Evolutionary conservation across 257 asterid species (phyloP), one percentile per base, ranked within the genome.

Genomic region (Petunia secreta): DNA sequence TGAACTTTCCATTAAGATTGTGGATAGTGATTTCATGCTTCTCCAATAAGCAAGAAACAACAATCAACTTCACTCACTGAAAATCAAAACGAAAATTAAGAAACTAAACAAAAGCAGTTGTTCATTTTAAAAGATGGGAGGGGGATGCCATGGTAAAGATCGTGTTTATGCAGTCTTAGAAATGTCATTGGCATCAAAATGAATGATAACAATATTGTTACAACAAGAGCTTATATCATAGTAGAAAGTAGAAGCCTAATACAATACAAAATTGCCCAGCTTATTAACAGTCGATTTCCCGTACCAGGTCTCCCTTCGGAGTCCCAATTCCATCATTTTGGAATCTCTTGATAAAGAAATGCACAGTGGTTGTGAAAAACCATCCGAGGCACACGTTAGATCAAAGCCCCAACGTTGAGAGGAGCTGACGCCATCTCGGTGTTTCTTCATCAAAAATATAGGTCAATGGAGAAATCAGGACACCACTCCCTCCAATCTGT

Each of bases 401-500:
- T 82, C 86, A 92, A 38, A 90, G 84, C 71, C 97, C 97, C 87
- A 96, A 69, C 44, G 85, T 85, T 8, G 93, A 82, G 52, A 92
- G 92, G 82, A 96, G 98, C 75, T 89, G 91, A 57, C 87, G 95
- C 98, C 99, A 96, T 86, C 99, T 89, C 8, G 98, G 98, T 80
- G 98, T 89, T 87, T 96, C 99, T 88, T 92, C 97, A 0, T 96
- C 99, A 8, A 96, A 96, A 76, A 96, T 96, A 88, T 96, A 96
- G 65, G 99, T 96, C 81, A 92, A 82, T 8, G 98, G 97, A 52
- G 99, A 94, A 80, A 96, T 75, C 86, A 96, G 86, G 80, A 96
- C 99, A 59, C 98, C 99, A 66, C 99, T 92, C 55, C 99, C 99
- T 76, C 99, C 99, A 87, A 94, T 91, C 98, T 96, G 96, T 73